These are phyloP conservation scores for Sordariomycetes sp. DNA, from an alignment of 2,329 filamentous ascomycete species.

Conservation along the genomic window DNA sequence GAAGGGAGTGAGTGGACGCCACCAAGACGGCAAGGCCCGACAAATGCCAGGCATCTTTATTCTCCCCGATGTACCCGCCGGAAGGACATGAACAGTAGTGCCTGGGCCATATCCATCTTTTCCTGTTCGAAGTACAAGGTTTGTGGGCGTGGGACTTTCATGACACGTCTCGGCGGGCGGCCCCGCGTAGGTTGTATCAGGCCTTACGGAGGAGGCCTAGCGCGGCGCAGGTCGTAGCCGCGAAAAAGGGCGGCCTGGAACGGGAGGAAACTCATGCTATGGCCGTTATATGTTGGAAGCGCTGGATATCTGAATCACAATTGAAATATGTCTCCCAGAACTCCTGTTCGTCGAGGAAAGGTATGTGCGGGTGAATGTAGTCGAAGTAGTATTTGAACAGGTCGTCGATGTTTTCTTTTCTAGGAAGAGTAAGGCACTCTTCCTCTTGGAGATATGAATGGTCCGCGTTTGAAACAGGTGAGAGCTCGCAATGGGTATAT, in stretches of 20 bases:
- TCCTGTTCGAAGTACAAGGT: slow-evolving; percentile 60
- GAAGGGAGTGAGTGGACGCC: slow-evolving; percentile 20
- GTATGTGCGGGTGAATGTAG: background rate
- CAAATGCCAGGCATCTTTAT: slow-evolving; percentile 65
- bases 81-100: slow-evolving; percentile 55
- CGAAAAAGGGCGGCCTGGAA: background rate
- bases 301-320: background rate
- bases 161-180: background rate
- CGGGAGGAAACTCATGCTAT: background rate
- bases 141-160: slow-evolving; percentile 32
- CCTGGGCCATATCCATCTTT: slow-evolving; percentile 53
- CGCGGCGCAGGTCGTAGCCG: background rate
- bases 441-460: background rate
- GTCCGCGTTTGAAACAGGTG: background rate
- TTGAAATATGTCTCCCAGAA: background rate
- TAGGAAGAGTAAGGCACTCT: background rate
- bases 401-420: background rate
- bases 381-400: background rate
- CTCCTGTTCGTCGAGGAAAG: background rate
- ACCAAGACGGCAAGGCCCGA: slow-evolving; percentile 58
- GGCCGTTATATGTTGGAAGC: background rate
- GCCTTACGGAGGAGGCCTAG: background rate
- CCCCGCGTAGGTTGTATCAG: background rate
- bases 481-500: background rate
- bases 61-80: slow-evolving; percentile 64